Base-by-base conservation (phyloP, 2,329 filamentous ascomycete genomes). In the Gaeumannomyces sp. region DNA sequence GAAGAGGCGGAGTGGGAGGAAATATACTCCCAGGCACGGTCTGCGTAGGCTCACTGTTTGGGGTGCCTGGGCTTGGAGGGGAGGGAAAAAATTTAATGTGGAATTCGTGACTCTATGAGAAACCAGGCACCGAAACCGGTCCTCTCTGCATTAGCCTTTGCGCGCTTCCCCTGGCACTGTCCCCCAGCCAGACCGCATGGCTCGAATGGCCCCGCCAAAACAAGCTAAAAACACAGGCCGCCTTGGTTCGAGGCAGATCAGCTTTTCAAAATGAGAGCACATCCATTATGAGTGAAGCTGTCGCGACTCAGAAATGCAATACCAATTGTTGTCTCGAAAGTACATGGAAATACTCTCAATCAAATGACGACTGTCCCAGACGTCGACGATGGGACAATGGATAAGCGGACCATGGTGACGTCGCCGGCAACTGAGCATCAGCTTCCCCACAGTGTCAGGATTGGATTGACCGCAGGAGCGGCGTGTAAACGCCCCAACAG, bases 121-220 rank as follows among this genome's bases (percentile, higher is more conserved):
- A 62, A 53, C 38, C 27, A 31, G 38, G 50, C 38, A 45, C 50
- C 25, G n/a, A 62, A 28, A 59, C 28, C 57, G 57, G 25, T 31
- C 57, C 57, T 31, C 8, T 16, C 28, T 28, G 57, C 57, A 29
- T 59, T 27, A 27, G 28, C 25, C 11, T 59, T 59, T 27, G 57
- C 25, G 28, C 11, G 29, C 57, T 16, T 31, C 25, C 28, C 57
- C 16, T 58, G 56, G 16, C 38, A 45, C 38, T 28, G 56, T 58
- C n/a, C n/a, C n/a, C n/a, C n/a, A n/a, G n/a, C n/a, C n/a, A n/a
- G n/a, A n/a, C n/a, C n/a, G n/a, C n/a, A n/a, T 38, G 35, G 13
- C 4, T 38, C 11, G 35, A 27, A 14, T 7, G 6, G 27, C 14
- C 25, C 57, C 57, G 57, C 45, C 45, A 53, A 53, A 50, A n/a